Conservation (phyloP, 306 rosid species). For the Medicago truncatula region DNA sequence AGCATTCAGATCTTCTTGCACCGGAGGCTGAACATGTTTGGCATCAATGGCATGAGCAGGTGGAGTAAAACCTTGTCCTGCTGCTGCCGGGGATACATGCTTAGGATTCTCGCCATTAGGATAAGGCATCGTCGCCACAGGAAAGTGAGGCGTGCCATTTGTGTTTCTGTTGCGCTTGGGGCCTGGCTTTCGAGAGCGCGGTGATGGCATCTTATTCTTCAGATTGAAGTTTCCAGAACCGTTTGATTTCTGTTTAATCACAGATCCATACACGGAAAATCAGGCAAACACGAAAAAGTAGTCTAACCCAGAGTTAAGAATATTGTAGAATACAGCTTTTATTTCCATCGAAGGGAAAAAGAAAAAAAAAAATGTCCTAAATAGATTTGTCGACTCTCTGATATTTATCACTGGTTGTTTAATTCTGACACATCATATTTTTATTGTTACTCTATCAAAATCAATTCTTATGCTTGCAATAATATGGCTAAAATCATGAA, state of each 20-base stretch:
- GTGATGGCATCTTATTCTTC: conserved; percentile 54
- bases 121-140: conserved; percentile 56
- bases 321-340: conserved; percentile 8
- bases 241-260: conserved; percentile 58
- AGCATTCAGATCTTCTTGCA: conserved; percentile 67
- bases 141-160: conserved; percentile 59
- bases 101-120: conserved; percentile 71
- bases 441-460: conserved; percentile 5
- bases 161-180: conserved; percentile 54
- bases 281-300: conserved; percentile 22
- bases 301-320: conserved; percentile 10
- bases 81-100: conserved; percentile 58
- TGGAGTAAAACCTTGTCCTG: conserved; percentile 64
- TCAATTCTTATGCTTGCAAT: background rate
- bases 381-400: background rate
- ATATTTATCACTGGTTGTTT: background rate
- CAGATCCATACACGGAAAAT: conserved; percentile 48
- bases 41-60: conserved; percentile 56
- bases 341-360: background rate
- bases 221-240: conserved; percentile 66
- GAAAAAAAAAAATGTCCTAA: background rate
- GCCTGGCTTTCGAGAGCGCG: conserved; percentile 70
- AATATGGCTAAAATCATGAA: conserved; percentile 1
- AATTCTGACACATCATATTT: background rate
- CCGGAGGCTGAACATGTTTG: conserved; percentile 51